Evolutionary conservation across 768 basidiomycete species (phyloP).

Genomic region (Hirschioporus abietinus): DNA sequence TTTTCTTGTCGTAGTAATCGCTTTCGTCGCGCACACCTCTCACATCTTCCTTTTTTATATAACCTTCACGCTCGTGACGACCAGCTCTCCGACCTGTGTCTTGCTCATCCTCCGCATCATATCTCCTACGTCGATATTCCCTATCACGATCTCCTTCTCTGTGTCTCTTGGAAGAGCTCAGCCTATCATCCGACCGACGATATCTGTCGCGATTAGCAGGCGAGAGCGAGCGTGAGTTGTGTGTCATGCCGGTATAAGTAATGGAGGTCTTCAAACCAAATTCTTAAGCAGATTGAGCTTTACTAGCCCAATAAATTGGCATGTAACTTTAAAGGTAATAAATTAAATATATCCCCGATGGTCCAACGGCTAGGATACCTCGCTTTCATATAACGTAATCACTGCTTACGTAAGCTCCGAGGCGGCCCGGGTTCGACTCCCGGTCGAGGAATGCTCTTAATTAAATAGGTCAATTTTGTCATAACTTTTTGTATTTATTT

Average conservation of each 20-base stretch:
- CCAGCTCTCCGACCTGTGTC: constrained; percentile 11
- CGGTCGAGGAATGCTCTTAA: background rate
- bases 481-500: background rate
- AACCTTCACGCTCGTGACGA: background rate
- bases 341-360: background rate
- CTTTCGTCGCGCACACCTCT: background rate
- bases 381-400: background rate
- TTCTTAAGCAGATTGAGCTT: background rate
- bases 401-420: background rate
- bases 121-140: constrained; percentile 11
- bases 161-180: background rate
- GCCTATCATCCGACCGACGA: background rate
- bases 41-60: background rate
- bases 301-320: too few species aligned
- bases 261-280: background rate
- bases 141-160: background rate
- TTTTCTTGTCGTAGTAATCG: background rate
- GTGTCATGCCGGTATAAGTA: background rate
- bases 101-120: constrained; percentile 9
- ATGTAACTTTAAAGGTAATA: background rate
- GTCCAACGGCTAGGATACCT: constrained; percentile 7
- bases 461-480: background rate
- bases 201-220: background rate
- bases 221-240: background rate
- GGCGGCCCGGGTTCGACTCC: constrained; percentile 6